Conservation (phyloP, 805 yeast species). For the Hanseniaspora nectarophila region DNA sequence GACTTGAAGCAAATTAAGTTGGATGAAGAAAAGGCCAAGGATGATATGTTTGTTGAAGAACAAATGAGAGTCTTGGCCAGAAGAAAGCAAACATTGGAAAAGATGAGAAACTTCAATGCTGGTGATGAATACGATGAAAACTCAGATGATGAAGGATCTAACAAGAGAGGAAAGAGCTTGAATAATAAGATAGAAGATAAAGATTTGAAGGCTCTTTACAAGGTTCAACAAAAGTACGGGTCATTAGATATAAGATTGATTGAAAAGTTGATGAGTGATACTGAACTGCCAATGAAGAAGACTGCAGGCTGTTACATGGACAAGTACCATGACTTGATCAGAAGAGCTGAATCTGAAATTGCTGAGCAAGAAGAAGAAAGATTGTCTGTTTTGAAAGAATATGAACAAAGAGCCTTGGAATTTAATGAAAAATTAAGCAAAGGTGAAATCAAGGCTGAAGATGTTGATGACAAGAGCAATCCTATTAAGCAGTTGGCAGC, state of each 20-base stretch:
- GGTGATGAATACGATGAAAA: slow-evolving; percentile 33
- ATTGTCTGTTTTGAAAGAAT: slow-evolving; percentile 38
- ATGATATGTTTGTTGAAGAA: slow-evolving; percentile 75
- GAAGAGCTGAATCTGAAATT: slow-evolving; percentile 48
- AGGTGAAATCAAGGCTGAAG: slow-evolving; percentile 25
- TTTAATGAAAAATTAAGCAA: slow-evolving; percentile 37
- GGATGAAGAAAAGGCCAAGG: slow-evolving; percentile 75
- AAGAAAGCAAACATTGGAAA: slow-evolving; percentile 61
- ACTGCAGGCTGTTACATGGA: slow-evolving; percentile 58
- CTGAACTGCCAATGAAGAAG: slow-evolving; percentile 72
- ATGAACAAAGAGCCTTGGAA: slow-evolving; percentile 49
- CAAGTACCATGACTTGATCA: slow-evolving; percentile 61
- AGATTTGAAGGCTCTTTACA: slow-evolving; percentile 75
- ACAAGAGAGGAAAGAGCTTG: slow-evolving; percentile 32
- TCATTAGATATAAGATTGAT: slow-evolving; percentile 54
- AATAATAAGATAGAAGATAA: slow-evolving; percentile 60
- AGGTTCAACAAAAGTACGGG: slow-evolving; percentile 72
- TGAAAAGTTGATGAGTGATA: slow-evolving; percentile 82
- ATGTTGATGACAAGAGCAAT: slow-evolving; percentile 29
- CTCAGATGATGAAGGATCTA: slow-evolving; percentile 29
- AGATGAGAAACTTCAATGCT: slow-evolving; percentile 37
- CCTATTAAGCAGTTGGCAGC: slow-evolving; percentile 45
- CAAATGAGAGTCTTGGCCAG: slow-evolving; percentile 81
- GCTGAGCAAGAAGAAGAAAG: slow-evolving; percentile 57
- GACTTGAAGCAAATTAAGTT: slow-evolving; percentile 81